A percentile compares a stretch with the other conserved stretches of the same genome.
These are phyloP conservation scores for Hypoxylon cercidicola DNA, from an alignment of 495 filamentous ascomycete genomes.

Conservation along the genomic window DNA sequence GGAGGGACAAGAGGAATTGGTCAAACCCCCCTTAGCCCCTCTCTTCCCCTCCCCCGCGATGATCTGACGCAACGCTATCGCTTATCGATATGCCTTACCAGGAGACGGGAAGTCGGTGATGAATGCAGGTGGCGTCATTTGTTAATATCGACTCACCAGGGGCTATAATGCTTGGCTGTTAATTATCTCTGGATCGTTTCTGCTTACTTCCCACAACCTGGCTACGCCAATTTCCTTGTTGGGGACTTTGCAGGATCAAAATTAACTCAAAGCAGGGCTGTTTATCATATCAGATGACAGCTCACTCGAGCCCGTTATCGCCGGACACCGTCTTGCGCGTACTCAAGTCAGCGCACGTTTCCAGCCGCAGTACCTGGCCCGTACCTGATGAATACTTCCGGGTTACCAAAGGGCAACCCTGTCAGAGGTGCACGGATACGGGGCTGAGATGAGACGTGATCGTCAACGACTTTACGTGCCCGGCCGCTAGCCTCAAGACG, in stretches of 20 bases:
- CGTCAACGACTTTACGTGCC: constrained; percentile 20
- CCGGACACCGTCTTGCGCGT: constrained; percentile 30
- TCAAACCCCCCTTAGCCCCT: constrained; percentile 6
- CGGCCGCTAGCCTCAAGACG: constrained; percentile 9
- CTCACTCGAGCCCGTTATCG: constrained; percentile 23
- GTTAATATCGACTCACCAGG: constrained; percentile 24
- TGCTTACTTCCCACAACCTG: constrained; percentile 38
- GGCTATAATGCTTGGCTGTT: constrained; percentile 34
- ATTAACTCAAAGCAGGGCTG: constrained; percentile 39
- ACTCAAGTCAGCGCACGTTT: constrained; percentile 27
- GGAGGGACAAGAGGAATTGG: constrained; percentile 1
- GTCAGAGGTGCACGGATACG: constrained; percentile 36
- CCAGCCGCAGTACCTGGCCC: constrained; percentile 2
- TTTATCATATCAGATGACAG: constrained; percentile 35
- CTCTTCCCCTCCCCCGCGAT: constrained; percentile 39
- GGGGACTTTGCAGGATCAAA: constrained; percentile 32
- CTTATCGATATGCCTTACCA: constrained; percentile 45
- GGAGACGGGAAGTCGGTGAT: constrained; percentile 34
- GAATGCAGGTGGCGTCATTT: constrained; percentile 36
- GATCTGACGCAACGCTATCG: constrained; percentile 40
- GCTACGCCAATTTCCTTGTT: constrained; percentile 26
- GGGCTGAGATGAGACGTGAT: constrained; percentile 35
- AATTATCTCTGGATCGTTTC: constrained; percentile 32
- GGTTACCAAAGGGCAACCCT: constrained; percentile 19
- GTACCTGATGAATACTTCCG: constrained; percentile 14